Percentiles rank a stretch among this genome's conserved stretches.
phyloP scores from a whole-genome alignment of 2,329 filamentous ascomycete species.

The Dryadomyces quercus-mongolicae region DNA sequence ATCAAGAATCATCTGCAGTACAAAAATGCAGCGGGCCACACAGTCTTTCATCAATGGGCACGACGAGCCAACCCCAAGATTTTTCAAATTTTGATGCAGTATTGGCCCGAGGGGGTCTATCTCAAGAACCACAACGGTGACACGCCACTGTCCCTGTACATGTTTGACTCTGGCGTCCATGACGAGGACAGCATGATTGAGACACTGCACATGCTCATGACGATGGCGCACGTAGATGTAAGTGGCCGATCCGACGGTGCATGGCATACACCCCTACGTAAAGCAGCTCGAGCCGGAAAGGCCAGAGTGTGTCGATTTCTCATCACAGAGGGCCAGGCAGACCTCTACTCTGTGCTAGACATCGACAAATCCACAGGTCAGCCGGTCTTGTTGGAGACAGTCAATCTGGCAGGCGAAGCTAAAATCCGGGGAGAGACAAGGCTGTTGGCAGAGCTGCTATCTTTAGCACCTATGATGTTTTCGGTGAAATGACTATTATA shows the following conservation, averaged over 20 bases:
- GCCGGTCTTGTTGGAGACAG: neutral
- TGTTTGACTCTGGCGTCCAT: neutral
- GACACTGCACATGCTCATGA: neutral
- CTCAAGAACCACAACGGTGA: neutral
- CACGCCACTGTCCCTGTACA: neutral
- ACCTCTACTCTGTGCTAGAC: neutral
- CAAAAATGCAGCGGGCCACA: neutral
- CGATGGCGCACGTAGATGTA: neutral
- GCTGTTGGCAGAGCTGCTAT: neutral
- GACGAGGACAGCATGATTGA: neutral
- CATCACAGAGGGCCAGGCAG: neutral
- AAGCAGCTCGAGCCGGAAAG: neutral
- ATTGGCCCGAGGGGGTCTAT: neutral
- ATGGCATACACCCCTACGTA: neutral
- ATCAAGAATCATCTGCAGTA: neutral
- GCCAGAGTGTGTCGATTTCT: neutral
- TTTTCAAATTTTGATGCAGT: neutral
- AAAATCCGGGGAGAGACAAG: neutral
- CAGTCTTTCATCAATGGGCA: conserved; percentile 1
- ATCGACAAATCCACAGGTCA: neutral
- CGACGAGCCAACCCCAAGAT: neutral
- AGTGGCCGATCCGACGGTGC: neutral
- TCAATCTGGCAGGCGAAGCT: neutral
- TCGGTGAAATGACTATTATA: no score
- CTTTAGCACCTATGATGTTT: neutral